A percentile compares a stretch with the other conserved stretches of the same genome.
Conservation (phyloP, 2,329 filamentous ascomycete species). For the Clonostachys solani region DNA sequence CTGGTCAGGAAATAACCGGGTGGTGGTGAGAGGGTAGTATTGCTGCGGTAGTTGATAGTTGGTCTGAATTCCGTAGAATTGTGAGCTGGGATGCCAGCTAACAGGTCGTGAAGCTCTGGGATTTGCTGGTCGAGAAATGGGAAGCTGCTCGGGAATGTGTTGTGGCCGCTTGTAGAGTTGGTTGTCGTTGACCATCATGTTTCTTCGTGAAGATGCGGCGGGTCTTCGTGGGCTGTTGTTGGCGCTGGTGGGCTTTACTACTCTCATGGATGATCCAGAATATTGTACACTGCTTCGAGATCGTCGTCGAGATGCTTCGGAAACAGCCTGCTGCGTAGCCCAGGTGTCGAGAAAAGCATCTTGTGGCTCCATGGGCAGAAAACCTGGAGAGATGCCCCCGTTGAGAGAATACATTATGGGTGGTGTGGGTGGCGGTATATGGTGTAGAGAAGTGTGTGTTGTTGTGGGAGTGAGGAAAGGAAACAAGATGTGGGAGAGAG, state of each 20-base stretch:
- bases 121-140: constrained; percentile 20
- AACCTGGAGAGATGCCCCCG: constrained; percentile 8
- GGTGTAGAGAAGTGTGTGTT: background rate
- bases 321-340: constrained; percentile 43
- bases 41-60: constrained; percentile 24
- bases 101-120: constrained; percentile 44
- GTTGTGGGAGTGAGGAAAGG: background rate
- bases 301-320: constrained; percentile 39
- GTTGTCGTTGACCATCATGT: constrained; percentile 50
- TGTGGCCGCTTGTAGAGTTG: constrained; percentile 31
- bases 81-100: constrained; percentile 71
- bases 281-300: constrained; percentile 47
- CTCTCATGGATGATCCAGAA: constrained; percentile 47
- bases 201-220: constrained; percentile 44
- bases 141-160: constrained; percentile 20
- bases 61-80: constrained; percentile 29
- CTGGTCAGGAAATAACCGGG: constrained; percentile 27
- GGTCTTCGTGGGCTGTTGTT: constrained; percentile 55
- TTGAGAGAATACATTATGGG: constrained; percentile 5
- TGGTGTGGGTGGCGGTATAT: background rate
- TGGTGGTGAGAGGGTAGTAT: constrained; percentile 25
- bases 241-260: constrained; percentile 62
- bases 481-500: background rate
- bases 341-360: constrained; percentile 46
- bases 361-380: constrained; percentile 16